Evolutionary conservation across 352 stramenopile genomes (phyloP).

Genomic region (Phytophthora vignae): DNA sequence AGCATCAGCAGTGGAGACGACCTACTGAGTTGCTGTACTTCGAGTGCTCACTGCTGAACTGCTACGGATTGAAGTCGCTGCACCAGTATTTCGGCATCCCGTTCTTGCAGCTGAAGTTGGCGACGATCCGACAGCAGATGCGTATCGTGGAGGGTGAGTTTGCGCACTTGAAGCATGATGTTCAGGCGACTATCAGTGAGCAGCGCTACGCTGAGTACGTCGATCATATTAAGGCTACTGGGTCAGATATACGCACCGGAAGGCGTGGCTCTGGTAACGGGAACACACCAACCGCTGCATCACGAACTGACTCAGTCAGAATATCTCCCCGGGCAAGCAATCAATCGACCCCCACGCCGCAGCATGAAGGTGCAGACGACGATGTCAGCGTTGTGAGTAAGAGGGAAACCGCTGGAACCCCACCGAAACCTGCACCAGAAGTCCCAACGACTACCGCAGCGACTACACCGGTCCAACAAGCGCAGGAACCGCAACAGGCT

Average conservation of each 20-base stretch:
- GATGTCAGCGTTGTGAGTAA: constrained; percentile 33
- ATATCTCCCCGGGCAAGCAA: constrained; percentile 5
- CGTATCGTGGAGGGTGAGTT: constrained; percentile 78
- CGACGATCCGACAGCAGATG: constrained; percentile 80
- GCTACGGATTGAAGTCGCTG: constrained; percentile 84
- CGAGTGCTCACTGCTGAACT: constrained; percentile 86
- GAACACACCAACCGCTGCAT: constrained; percentile 18
- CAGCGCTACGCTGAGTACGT: constrained; percentile 84
- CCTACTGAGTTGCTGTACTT: constrained; percentile 83
- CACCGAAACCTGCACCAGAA: not conserved
- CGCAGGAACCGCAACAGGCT: not conserved
- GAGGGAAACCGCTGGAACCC: constrained; percentile 16
- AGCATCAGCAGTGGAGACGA: constrained; percentile 49
- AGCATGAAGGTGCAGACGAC: constrained; percentile 18
- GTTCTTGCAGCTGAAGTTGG: constrained; percentile 84
- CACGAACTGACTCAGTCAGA: constrained; percentile 22
- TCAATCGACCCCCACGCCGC: too few species aligned
- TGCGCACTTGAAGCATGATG: constrained; percentile 71
- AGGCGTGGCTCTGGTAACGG: constrained; percentile 30
- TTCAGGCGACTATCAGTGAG: constrained; percentile 75
- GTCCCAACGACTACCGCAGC: not conserved
- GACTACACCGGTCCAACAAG: constrained; percentile 2
- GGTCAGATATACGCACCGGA: constrained; percentile 84
- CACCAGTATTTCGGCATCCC: constrained; percentile 89
- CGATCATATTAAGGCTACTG: constrained; percentile 69